A percentile compares a stretch with the other conserved stretches of the same genome.
Evolutionary conservation across 371 early-diverging fungal genomes (phyloP).

Genomic region (Mortierella sp.): DNA sequence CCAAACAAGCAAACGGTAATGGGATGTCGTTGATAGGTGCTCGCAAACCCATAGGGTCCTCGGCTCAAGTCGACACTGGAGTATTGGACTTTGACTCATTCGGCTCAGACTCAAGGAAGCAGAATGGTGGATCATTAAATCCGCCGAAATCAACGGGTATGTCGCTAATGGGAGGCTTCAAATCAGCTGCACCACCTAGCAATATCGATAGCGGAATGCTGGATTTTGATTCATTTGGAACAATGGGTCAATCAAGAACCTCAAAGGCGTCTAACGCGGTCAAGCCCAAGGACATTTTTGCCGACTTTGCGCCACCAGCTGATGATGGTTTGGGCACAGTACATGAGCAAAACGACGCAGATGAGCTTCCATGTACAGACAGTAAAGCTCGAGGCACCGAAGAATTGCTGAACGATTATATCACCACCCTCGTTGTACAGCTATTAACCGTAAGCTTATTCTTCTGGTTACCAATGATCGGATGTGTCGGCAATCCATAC

Average conservation of each 20-base stretch:
- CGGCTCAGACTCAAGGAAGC: constrained; percentile 13
- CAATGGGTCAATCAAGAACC: constrained; percentile 18
- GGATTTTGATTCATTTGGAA: constrained; percentile 38
- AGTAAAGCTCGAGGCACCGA: constrained; percentile 39
- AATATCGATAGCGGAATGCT: constrained; percentile 42
- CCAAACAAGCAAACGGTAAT: constrained; percentile 13
- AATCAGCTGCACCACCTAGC: constrained; percentile 9
- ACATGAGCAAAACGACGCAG: constrained; percentile 5
- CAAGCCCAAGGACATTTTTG: constrained; percentile 34
- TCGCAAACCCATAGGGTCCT: constrained; percentile 6
- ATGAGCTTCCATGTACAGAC: neutral
- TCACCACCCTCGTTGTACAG: constrained; percentile 52
- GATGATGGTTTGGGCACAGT: constrained; percentile 14
- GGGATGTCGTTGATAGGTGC: constrained; percentile 44
- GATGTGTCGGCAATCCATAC: neutral
- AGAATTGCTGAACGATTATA: constrained; percentile 52
- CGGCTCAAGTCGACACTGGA: constrained; percentile 27
- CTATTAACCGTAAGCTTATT: constrained; percentile 41
- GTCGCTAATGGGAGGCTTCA: constrained; percentile 45
- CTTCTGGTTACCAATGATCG: neutral
- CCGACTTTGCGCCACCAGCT: constrained; percentile 31
- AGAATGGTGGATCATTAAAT: neutral
- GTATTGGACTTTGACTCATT: constrained; percentile 44
- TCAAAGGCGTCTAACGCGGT: neutral
- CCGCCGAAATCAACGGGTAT: constrained; percentile 23